Conservation (phyloP, 257 asterid species). For the Ilex aquifolium region DNA sequence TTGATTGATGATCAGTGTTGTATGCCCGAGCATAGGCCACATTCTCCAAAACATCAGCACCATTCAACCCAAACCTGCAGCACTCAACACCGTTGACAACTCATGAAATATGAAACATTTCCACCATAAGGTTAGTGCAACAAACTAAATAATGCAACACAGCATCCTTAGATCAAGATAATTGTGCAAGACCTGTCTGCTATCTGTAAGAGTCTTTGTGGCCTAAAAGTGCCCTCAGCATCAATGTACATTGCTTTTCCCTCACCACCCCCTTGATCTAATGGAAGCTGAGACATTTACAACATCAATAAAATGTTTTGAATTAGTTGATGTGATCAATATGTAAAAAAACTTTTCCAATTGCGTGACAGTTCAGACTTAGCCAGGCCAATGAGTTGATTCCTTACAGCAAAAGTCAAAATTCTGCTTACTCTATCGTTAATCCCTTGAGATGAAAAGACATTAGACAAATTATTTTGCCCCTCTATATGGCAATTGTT, state of each 20-base stretch:
- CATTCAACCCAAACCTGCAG: conserved; percentile 82
- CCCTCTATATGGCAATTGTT: too few species aligned
- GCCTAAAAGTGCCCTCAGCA: conserved; percentile 98
- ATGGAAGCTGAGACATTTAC: conserved; percentile 57
- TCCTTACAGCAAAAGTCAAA: not conserved
- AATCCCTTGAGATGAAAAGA: too few species aligned
- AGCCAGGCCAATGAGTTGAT: not conserved
- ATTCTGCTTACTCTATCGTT: too few species aligned
- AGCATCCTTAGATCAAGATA: not conserved
- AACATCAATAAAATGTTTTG: not conserved
- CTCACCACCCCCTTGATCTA: conserved; percentile 97
- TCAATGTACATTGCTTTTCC: conserved; percentile 99
- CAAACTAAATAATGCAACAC: not conserved
- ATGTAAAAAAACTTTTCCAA: not conserved
- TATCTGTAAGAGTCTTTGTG: conserved; percentile 90
- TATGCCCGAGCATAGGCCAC: conserved; percentile 99
- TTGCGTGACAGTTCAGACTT: not conserved
- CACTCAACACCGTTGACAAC: conserved; percentile 4
- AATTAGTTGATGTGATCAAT: not conserved
- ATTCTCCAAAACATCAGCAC: conserved; percentile 92
- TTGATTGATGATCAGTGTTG: conserved; percentile 94
- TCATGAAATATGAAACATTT: not conserved
- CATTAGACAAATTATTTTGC: too few species aligned
- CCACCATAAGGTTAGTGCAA: conserved; percentile 8
- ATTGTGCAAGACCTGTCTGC: conserved; percentile 62